Base-by-base conservation (phyloP, 2,329 filamentous ascomycete species). In the Beauveria sp. region DNA sequence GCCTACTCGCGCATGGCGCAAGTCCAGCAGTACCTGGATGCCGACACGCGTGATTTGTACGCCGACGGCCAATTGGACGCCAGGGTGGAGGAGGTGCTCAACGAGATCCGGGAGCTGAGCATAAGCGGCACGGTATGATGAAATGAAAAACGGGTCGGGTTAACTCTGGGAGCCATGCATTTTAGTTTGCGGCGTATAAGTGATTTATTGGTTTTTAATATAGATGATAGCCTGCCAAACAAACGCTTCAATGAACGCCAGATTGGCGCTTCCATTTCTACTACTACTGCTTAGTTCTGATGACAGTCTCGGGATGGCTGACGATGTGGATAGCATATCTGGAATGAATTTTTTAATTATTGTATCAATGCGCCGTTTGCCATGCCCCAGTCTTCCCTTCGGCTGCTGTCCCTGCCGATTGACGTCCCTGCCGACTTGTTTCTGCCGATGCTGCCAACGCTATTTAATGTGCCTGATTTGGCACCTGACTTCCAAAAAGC, bases 1-100 rank as follows among this genome's bases (percentile, higher is more conserved):
- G 95, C 95, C 1, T 99, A 99, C 76, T 93, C 88, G 65, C 84
- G 95, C 53, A 99, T 99, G 95, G 95, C 96, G 28, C 96, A 99
- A 79, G 96, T 99, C 62, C 95, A 99, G 79, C 95, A 99, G 78
- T 98, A 97, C 74, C 82, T 99, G 38, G 95, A 98, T 73, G 89
- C 93, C 34, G 92, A 96, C 71, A 98, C 93, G 58, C 84, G 95
- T 74, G 95, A 99, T 67, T 90, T 97, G 76, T 99, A 99, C 75
- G 95, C 95, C 1, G 87, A 92, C 69, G 95, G 95, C 28, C 90
- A 97, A 67, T 79, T 99, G 68, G 95, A 99, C 74, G 89, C 87
- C 64, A 81, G 91, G 66, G 95, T 99, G 34, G 95, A 99, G 77
- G 89, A 98, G 76, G 95, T 98, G 48, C 74, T 99, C 76, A 93